phyloP scores from a whole-genome alignment of 2,329 filamentous ascomycete species.

The Thelonectria rubi region DNA sequence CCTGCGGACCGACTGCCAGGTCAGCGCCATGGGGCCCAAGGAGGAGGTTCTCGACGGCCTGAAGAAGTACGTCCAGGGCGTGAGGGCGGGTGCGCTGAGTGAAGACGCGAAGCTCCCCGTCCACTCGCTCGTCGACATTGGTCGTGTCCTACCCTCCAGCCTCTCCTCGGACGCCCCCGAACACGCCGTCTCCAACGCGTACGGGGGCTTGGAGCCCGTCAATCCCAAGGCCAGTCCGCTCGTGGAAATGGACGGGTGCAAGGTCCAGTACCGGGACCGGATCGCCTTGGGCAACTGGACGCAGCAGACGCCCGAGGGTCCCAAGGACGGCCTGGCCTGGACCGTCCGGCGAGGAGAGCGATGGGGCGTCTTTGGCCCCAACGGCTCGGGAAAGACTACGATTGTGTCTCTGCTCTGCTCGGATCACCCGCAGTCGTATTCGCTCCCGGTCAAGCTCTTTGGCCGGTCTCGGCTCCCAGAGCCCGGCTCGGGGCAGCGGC shows the following conservation, averaged over 20 bases:
- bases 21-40: slow-evolving; percentile 73
- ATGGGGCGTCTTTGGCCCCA: slow-evolving; percentile 93
- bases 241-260: slow-evolving; percentile 87
- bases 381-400: slow-evolving; percentile 96
- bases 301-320: slow-evolving; percentile 61
- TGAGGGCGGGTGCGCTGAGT: slow-evolving; percentile 53
- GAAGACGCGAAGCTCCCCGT: slow-evolving; percentile 61
- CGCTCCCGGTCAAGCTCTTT: slow-evolving; percentile 86
- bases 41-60: slow-evolving; percentile 66
- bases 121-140: slow-evolving; percentile 60
- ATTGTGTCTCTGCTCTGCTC: slow-evolving; percentile 92
- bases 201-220: slow-evolving; percentile 34
- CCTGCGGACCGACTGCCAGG: slow-evolving; percentile 71
- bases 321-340: slow-evolving; percentile 77
- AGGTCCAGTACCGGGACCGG: slow-evolving; percentile 81
- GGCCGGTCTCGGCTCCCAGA: slow-evolving; percentile 82
- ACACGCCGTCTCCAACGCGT: slow-evolving; percentile 16
- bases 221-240: slow-evolving; percentile 68
- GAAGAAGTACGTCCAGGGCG: slow-evolving; percentile 57
- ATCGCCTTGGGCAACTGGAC: slow-evolving; percentile 83
- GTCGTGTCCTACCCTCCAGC: slow-evolving; percentile 52
- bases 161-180: slow-evolving; percentile 20
- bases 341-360: slow-evolving; percentile 83
- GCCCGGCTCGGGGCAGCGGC: slow-evolving; percentile 69
- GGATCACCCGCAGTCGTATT: slow-evolving; percentile 95